A percentile compares a stretch with the other conserved stretches of the same genome.
phyloP scores from a whole-genome alignment of 2,329 filamentous ascomycete species.

The Cytospora leucostoma region DNA sequence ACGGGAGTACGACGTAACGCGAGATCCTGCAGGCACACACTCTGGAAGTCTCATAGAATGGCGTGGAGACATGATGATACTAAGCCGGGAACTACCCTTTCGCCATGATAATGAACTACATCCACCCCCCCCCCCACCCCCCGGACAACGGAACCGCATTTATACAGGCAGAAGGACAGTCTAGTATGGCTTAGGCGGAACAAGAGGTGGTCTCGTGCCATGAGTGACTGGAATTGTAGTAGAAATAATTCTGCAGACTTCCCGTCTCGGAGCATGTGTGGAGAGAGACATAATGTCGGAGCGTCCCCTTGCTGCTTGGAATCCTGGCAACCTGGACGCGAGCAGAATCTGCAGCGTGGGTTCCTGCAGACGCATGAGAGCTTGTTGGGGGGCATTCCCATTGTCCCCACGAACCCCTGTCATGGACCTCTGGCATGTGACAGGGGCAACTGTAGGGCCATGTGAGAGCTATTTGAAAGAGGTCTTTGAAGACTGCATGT shows the following conservation, averaged over 20 bases:
- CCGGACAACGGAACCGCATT: neutral
- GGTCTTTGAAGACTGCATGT: no score
- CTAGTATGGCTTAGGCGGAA: neutral
- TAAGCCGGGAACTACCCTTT: no score
- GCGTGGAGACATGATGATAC: no score
- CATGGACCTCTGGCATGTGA: neutral
- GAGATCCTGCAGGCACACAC: no score
- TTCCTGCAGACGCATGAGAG: constrained; percentile 8
- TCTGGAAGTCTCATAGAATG: no score
- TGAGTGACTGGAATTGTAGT: neutral
- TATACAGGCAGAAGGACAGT: neutral
- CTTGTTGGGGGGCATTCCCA: neutral
- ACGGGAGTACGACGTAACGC: no score
- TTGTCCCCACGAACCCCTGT: neutral
- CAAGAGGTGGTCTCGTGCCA: neutral
- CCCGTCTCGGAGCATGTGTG: neutral
- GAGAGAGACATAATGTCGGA: constrained; percentile 2
- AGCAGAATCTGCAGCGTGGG: neutral
- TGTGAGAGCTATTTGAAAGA: no score
- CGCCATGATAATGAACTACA: no score
- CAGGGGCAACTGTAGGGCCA: neutral
- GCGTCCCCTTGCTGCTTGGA: neutral
- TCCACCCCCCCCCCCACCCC: neutral
- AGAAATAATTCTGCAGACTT: neutral
- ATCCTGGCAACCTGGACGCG: neutral